These are phyloP conservation scores for Hericium erinaceus DNA, from an alignment of 768 basidiomycete genomes.

Conservation along the genomic window DNA sequence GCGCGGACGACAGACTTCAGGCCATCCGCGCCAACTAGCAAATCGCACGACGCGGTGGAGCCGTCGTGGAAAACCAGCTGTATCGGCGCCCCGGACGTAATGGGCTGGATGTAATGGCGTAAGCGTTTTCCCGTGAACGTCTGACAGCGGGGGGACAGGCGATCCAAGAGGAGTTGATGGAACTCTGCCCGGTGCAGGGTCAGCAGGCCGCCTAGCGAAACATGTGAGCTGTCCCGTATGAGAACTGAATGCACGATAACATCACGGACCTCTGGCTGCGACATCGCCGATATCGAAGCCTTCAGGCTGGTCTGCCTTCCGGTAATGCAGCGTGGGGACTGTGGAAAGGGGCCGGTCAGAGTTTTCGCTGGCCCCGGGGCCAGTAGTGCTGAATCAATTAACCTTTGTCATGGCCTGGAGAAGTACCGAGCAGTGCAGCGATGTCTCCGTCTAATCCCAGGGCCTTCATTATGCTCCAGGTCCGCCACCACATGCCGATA, in stretches of 20 bases:
- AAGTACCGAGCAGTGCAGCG: constrained; percentile 13
- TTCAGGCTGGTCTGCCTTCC: constrained; percentile 50
- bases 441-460: constrained; percentile 22
- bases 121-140: constrained; percentile 51
- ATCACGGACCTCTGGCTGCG: constrained; percentile 41
- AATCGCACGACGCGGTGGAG: constrained; percentile 46
- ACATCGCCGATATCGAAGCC: constrained; percentile 47
- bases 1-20: constrained; percentile 43
- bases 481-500: constrained; percentile 28
- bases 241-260: not conserved
- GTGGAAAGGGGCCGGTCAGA: not conserved
- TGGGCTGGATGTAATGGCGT: constrained; percentile 40
- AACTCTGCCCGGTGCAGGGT: constrained; percentile 60
- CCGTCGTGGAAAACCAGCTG: constrained; percentile 56
- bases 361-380: not conserved
- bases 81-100: constrained; percentile 25
- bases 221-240: not conserved
- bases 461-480: constrained; percentile 18
- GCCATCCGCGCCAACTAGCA: constrained; percentile 66
- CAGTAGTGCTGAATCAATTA: not conserved
- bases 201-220: constrained; percentile 20
- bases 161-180: constrained; percentile 44
- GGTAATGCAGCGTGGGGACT: constrained; percentile 46
- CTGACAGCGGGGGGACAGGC: constrained; percentile 35
- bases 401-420: constrained; percentile 14